phyloP scores from a whole-genome alignment of 177 flowering plant species.

The Vitis hybrid region DNA sequence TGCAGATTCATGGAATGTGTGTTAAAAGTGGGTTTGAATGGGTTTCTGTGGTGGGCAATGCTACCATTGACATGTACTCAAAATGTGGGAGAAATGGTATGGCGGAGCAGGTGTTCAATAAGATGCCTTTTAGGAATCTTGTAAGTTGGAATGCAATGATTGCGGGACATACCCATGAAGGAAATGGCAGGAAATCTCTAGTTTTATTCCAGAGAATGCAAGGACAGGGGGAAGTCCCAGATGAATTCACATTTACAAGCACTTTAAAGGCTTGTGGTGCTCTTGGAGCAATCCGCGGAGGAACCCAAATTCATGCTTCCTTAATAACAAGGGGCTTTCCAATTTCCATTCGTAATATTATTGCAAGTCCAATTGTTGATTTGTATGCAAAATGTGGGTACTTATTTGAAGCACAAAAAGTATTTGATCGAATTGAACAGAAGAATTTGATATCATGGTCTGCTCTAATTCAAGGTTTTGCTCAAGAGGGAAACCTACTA shows the following conservation, averaged over 20 bases:
- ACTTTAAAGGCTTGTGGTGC: slow-evolving; percentile 61
- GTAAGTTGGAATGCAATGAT: slow-evolving; percentile 77
- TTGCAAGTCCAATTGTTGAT: slow-evolving; percentile 70
- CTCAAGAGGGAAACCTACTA: slow-evolving; percentile 52
- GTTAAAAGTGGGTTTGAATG: slow-evolving; percentile 53
- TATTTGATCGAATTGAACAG: slow-evolving; percentile 44
- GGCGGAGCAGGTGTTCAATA: slow-evolving; percentile 46
- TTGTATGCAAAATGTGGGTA: slow-evolving; percentile 63
- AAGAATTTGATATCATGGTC: slow-evolving; percentile 73
- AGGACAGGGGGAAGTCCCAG: slow-evolving; percentile 47
- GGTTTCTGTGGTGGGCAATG: slow-evolving; percentile 62
- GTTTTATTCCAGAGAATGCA: slow-evolving; percentile 46
- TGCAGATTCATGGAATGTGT: slow-evolving; percentile 60
- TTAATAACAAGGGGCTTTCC: slow-evolving; percentile 49
- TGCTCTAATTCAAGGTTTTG: slow-evolving; percentile 68
- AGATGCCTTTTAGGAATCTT: slow-evolving; percentile 42
- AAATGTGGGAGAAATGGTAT: slow-evolving; percentile 58
- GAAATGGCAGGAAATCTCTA: slow-evolving; percentile 38
- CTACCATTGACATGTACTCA: slow-evolving; percentile 71
- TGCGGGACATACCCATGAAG: slow-evolving; percentile 39
- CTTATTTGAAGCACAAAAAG: slow-evolving; percentile 39
- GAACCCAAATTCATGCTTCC: slow-evolving; percentile 60
- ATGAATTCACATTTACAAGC: slow-evolving; percentile 64
- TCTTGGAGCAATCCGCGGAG: slow-evolving; percentile 42
- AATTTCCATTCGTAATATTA: slow-evolving; percentile 26